Base-by-base conservation (phyloP, 345 rosid species). In the Sisymbrium irio region DNA sequence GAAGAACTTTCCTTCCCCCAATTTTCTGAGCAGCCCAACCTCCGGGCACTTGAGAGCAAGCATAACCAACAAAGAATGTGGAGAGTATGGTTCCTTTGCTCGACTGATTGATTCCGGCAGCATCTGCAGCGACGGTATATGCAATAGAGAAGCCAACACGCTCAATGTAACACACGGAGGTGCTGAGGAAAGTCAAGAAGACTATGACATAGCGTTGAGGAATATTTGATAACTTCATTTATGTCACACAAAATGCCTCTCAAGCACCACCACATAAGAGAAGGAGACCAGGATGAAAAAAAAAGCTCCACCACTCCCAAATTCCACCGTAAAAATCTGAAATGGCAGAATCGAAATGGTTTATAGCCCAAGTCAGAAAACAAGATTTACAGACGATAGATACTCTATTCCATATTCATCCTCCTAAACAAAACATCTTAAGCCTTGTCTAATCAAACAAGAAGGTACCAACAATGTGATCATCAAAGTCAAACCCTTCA, bases 121-220 rank as follows among this genome's bases (percentile, higher is more conserved):
- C 93, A 82, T 94, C 98, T 7, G 97, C 97, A 19, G 98, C 97
- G 40, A 82, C 83, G 0, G 97, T 91, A 67, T 94, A 94, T 2
- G 97, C 97, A 72, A 93, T 90, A 13, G 99, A 95, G 84, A 92
- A 95, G 54, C 99, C 97, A 33, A 95, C 97, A 57, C 99, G 93
- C 77, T 95, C 99, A 36, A 95, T 80, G 72, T 95, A 95, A 79
- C 99, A 92, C 36, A 93, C 96, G 10, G 87, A 87, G 4, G 99
- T 88, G 82, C 96, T 77, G 46, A 90, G 82, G 72, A 95, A 92
- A 49, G 93, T 95, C 74, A 95, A 83, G 78, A 89, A 76, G 77
- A 95, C 96, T 58, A 92, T 90, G 74, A 84, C 72, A 73, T 92
- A 87, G 20, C 97, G 88, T 77, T 81, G 88, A 22, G 97, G 99